Evolutionary conservation across 495 filamentous ascomycete genomes (phyloP).

Genomic region (Apiosordaria backusii): DNA sequence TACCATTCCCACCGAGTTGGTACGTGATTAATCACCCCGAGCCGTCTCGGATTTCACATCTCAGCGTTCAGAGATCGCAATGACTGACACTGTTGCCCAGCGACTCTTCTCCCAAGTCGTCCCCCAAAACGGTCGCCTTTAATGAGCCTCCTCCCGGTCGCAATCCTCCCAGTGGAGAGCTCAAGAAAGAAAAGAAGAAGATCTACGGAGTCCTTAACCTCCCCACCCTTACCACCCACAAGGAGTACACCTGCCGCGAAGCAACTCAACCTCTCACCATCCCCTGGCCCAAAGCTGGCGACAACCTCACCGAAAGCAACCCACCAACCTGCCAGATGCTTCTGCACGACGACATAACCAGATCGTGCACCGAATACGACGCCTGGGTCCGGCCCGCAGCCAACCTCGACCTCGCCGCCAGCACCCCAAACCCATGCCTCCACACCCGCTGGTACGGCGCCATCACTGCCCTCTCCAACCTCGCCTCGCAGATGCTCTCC

Average conservation of each 20-base stretch:
- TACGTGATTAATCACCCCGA: neutral
- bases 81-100: neutral
- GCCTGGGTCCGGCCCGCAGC: no score
- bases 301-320: neutral
- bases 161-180: neutral
- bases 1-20: neutral
- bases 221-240: neutral
- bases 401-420: neutral
- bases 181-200: neutral
- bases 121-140: neutral
- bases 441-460: neutral
- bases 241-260: neutral
- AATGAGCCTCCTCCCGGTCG: neutral
- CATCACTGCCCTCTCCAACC: neutral
- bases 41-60: neutral
- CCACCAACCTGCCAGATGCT: neutral
- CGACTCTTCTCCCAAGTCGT: neutral
- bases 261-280: neutral
- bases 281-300: neutral
- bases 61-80: neutral
- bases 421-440: neutral
- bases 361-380: neutral
- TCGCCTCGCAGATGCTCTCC: neutral
- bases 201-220: neutral
- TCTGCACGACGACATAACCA: neutral